phyloP scores from a whole-genome alignment of 2,329 filamentous ascomycete species.

The Chrysosporium keratinophilum region DNA sequence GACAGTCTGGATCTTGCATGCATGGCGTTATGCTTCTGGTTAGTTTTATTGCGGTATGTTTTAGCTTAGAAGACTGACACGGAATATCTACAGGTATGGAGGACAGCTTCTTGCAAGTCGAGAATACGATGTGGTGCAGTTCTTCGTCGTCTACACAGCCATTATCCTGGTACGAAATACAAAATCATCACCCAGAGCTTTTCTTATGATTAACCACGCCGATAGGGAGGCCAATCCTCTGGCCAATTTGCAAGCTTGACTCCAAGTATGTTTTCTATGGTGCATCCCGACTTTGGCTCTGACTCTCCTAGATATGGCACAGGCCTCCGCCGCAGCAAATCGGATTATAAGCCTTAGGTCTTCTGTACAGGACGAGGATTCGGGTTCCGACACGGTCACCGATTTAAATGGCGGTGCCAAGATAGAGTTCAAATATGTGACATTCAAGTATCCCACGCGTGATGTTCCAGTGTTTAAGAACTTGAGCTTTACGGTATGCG shows the following conservation, averaged over 20 bases:
- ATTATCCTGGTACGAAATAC: conserved; percentile 39
- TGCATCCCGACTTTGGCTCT: background rate
- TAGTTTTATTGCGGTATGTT: conserved; percentile 12
- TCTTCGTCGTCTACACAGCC: conserved; percentile 54
- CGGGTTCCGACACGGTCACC: background rate
- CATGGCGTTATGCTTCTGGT: conserved; percentile 54
- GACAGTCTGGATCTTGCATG: conserved; percentile 55
- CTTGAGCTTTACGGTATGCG: conserved; percentile 23
- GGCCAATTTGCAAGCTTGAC: conserved; percentile 59
- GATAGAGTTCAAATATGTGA: conserved; percentile 26
- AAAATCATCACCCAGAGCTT: background rate
- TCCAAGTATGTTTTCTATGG: conserved; percentile 34
- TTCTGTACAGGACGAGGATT: background rate
- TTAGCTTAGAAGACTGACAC: background rate
- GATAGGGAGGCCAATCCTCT: conserved; percentile 53
- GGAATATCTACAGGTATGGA: conserved; percentile 49
- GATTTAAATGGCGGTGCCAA: conserved; percentile 19
- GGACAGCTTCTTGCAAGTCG: conserved; percentile 46
- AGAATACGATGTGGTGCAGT: conserved; percentile 40
- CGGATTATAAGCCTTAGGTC: conserved; percentile 27
- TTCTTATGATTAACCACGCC: background rate
- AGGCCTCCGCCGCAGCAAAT: conserved; percentile 31
- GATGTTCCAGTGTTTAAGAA: conserved; percentile 24
- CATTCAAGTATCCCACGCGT: conserved; percentile 31
- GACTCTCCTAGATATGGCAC: conserved; percentile 23